Evolutionary conservation across 805 yeast genomes (phyloP), one percentile per base, ranked within the genome.

Genomic region (Spathaspora passalidarum): DNA sequence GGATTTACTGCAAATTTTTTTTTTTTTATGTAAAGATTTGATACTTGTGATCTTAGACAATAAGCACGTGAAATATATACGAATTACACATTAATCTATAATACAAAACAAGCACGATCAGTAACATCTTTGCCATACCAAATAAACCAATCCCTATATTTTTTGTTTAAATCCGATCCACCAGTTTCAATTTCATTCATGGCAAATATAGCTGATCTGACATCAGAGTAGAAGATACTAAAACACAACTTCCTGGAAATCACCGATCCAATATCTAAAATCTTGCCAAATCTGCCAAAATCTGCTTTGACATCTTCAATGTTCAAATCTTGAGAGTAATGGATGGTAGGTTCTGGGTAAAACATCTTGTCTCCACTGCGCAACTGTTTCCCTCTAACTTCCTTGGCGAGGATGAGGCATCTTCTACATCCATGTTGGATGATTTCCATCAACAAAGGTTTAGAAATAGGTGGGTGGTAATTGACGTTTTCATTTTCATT

Each of bases 101-200:
- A 21, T 16, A 47, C 51, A 39, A 51, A 53, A 62, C 83, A 75
- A 4, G 82, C 81, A 47, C 62, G 69, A 52, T 85, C 90, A 5
- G 87, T 72, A 1, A 79, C 77, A 60, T 87, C 95, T 38, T 73
- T 75, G 0, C 85, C 87, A 52, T 79, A 87, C 80, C 82, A 76
- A 1, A 83, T 63, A 6, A 71, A 62, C 94, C 94, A 87, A 4
- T 69, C 77, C 9, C 59, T 60, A 54, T 82, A 86, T 52, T 75
- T 80, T 4, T 52, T 52, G 44, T 67, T 56, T 53, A 83, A 53
- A 2, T 35, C 45, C 0, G 78, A 61, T 2, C 62, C 67, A 13
- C 40, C 47, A 2, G 54, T 47, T 36, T 59, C 65, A 49, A 75
- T 72, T 32, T 68, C 72, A 25, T 63, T 62, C 60, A 81, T 83